A percentile compares a stretch with the other conserved stretches of the same genome.
Conservation (phyloP, 306 rosid species). For the Oxytropis ochrocephala region DNA sequence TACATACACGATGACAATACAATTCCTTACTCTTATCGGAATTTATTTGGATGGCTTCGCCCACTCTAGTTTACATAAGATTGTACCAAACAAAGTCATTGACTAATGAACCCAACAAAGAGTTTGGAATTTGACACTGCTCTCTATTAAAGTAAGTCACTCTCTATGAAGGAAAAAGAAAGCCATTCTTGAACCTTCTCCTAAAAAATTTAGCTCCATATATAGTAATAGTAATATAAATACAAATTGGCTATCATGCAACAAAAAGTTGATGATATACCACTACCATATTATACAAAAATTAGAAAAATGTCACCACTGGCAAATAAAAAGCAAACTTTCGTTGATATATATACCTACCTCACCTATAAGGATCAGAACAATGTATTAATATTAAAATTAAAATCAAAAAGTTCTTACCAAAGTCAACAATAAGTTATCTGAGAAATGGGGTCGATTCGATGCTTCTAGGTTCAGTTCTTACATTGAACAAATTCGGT, state of each 20-base stretch:
- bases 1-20: too few species aligned
- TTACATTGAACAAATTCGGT: too few species aligned
- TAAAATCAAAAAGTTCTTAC: too few species aligned
- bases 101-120: background rate
- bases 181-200: background rate
- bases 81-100: background rate
- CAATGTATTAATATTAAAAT: too few species aligned
- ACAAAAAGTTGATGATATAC: background rate
- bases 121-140: background rate
- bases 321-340: background rate
- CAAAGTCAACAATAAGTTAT: constrained; percentile 16
- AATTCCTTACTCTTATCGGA: too few species aligned
- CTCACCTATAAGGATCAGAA: background rate
- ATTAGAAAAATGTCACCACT: background rate
- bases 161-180: background rate
- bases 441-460: too few species aligned
- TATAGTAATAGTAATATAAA: background rate
- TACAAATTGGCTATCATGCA: background rate
- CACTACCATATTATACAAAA: background rate
- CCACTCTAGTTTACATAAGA: too few species aligned
- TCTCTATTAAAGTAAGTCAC: background rate
- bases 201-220: background rate
- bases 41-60: too few species aligned
- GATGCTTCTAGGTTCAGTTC: too few species aligned
- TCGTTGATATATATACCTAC: background rate